Evolutionary conservation across 2,329 filamentous ascomycete genomes (phyloP).

Genomic region (Paraconiothyrium brasiliense): DNA sequence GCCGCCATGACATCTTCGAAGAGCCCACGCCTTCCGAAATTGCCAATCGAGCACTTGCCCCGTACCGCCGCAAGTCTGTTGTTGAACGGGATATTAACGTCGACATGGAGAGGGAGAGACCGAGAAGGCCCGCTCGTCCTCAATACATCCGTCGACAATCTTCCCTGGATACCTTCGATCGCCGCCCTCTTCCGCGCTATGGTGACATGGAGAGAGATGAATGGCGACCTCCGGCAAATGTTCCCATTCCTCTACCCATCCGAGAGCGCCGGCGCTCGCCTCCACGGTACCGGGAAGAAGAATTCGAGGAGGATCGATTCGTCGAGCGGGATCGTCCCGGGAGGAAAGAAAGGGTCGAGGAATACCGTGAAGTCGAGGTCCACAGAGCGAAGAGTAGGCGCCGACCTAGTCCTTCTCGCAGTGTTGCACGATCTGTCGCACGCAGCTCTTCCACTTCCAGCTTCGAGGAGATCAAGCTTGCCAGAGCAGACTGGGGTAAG

Average conservation of each 20-base stretch:
- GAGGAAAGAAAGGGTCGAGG: constrained; percentile 38
- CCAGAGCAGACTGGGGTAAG: constrained; percentile 52
- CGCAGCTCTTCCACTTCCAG: constrained; percentile 54
- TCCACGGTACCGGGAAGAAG: constrained; percentile 71
- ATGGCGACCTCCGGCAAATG: constrained; percentile 72
- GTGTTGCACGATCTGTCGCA: constrained; percentile 32
- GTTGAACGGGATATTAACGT: constrained; percentile 66
- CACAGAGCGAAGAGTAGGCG: constrained; percentile 55
- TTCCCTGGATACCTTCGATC: constrained; percentile 89
- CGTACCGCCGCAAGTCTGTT: constrained; percentile 67
- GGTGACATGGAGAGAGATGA: constrained; percentile 66
- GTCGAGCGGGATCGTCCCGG: constrained; percentile 37
- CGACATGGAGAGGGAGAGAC: constrained; percentile 48
- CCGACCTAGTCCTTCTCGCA: constrained; percentile 36
- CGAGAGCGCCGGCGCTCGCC: constrained; percentile 59
- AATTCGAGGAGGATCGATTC: constrained; percentile 66
- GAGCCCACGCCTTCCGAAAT: constrained; percentile 58
- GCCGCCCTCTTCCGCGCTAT: constrained; percentile 69
- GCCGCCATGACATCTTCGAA: constrained; percentile 57
- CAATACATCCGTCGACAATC: constrained; percentile 81
- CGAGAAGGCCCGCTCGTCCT: constrained; percentile 67
- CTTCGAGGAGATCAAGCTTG: constrained; percentile 51
- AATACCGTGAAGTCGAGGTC: constrained; percentile 61
- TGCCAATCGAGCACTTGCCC: constrained; percentile 63
- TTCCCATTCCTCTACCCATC: constrained; percentile 72